Evolutionary conservation across 163 green algal genomes (phyloP), one percentile per base, ranked within the genome.

Genomic region (Scenedesmus sp.): DNA sequence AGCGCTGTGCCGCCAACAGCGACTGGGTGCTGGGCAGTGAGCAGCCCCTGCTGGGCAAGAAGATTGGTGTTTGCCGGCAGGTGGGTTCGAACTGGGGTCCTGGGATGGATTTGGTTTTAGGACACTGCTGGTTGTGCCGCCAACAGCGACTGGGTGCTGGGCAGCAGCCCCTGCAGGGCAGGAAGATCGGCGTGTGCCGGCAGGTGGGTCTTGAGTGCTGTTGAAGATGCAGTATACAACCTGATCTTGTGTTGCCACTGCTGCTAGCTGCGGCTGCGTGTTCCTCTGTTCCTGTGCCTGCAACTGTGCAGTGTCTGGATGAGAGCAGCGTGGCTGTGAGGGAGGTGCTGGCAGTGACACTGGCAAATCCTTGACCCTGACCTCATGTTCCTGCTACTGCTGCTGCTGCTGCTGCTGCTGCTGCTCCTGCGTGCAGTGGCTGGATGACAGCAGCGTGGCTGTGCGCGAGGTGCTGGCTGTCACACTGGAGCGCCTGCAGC

Each of bases 381-480:
- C 76, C 67, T 57, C 12, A 16, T 20, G 57, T 12, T 2, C 57
- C 84, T n/a, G 34, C 59, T 55, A 86, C 79, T 57, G 64, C 87
- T 46, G 62, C 62, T 46, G 13, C 66, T 34, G 0, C n/a, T 77
- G 12, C 86, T 77, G 2, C 74, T 92, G 20, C 20, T 18, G 18
- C 20, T 70, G 9, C 16, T 52, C 4, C 81, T 2, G n/a, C 64
- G 13, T 52, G 52, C 93, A 95, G 93, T 97, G 94, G 93, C 95
- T 96, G 82, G 93, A 96, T 34, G 90, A 96, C 52, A 93, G 94
- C 1, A 73, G 88, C 9, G 64, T 88, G 18, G 92, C 90, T 10
- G 96, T 98, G 52, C 87, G 94, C 20, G 77, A 77, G 2, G 83
- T 88, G 12, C 96, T 95, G 92, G 74, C 93, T 9, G 16, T 55